A percentile compares a stretch with the other conserved stretches of the same genome.
Conservation (phyloP, 2,329 filamentous ascomycete genomes). For the Chrysoporthe austroafricana region DNA sequence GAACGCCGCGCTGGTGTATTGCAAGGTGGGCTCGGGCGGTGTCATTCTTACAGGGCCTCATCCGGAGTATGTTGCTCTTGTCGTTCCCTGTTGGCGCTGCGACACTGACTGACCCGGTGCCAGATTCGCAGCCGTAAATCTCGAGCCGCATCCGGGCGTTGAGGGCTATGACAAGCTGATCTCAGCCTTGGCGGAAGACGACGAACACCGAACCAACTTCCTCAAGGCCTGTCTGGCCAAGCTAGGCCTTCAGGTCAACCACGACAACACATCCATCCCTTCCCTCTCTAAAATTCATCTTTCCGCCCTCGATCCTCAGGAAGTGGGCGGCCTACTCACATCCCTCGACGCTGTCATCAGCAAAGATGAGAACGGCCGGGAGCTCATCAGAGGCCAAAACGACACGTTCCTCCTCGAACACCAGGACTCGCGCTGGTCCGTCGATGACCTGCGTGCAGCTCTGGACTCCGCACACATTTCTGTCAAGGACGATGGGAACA, state of each 20-base stretch:
- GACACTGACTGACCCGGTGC: slow-evolving; percentile 40
- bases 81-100: neutral
- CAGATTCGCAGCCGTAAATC: slow-evolving; percentile 76
- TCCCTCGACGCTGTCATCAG: slow-evolving; percentile 70
- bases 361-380: slow-evolving; percentile 62
- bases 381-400: slow-evolving; percentile 78
- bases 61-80: slow-evolving; percentile 69
- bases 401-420: slow-evolving; percentile 83
- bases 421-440: slow-evolving; percentile 61
- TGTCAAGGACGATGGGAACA: slow-evolving; percentile 19
- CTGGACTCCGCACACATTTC: slow-evolving; percentile 45
- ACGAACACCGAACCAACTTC: slow-evolving; percentile 72
- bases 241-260: slow-evolving; percentile 77
- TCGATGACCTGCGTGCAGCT: slow-evolving; percentile 58
- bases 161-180: slow-evolving; percentile 74
- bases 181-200: slow-evolving; percentile 67
- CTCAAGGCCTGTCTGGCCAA: slow-evolving; percentile 79
- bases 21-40: slow-evolving; percentile 78
- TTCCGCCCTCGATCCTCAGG: slow-evolving; percentile 67
- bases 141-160: slow-evolving; percentile 68
- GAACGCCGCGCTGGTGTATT: slow-evolving; percentile 80
- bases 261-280: slow-evolving; percentile 70
- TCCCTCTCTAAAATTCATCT: slow-evolving; percentile 83
- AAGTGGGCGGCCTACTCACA: slow-evolving; percentile 69
- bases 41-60: slow-evolving; percentile 85